These are phyloP conservation scores for Paracoccidioides brasiliensis DNA, from an alignment of 2,329 filamentous ascomycete genomes.

Conservation along the genomic window DNA sequence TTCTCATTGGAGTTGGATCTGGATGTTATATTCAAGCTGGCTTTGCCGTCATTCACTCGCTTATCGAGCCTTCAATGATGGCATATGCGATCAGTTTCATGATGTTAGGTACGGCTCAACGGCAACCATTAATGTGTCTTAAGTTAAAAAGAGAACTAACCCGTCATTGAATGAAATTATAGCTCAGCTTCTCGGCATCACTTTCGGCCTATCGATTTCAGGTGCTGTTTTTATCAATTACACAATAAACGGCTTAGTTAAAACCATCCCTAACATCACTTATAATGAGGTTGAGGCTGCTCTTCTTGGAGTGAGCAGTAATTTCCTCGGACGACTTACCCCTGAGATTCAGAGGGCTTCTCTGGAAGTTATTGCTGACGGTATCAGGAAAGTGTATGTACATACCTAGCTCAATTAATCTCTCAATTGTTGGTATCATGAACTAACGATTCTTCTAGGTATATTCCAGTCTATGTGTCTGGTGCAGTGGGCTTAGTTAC, in stretches of 20 bases:
- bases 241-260: background rate
- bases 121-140: background rate
- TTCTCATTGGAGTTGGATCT: constrained; percentile 30
- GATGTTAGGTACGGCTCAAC: constrained; percentile 6
- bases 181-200: background rate
- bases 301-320: background rate
- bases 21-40: constrained; percentile 22
- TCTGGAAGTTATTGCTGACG: background rate
- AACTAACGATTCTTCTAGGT: background rate
- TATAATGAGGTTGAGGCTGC: background rate
- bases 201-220: background rate
- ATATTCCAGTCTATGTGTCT: background rate
- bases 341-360: background rate
- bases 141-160: background rate
- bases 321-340: background rate
- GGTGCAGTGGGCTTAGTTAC: background rate
- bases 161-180: background rate
- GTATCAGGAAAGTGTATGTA: constrained; percentile 1
- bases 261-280: background rate
- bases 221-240: background rate
- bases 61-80: constrained; percentile 20
- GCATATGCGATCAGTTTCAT: constrained; percentile 28
- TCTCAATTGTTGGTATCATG: background rate
- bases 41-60: constrained; percentile 27
- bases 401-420: background rate